Base-by-base conservation (phyloP, 495 filamentous ascomycete genomes). In the Penicillium silybi region DNA sequence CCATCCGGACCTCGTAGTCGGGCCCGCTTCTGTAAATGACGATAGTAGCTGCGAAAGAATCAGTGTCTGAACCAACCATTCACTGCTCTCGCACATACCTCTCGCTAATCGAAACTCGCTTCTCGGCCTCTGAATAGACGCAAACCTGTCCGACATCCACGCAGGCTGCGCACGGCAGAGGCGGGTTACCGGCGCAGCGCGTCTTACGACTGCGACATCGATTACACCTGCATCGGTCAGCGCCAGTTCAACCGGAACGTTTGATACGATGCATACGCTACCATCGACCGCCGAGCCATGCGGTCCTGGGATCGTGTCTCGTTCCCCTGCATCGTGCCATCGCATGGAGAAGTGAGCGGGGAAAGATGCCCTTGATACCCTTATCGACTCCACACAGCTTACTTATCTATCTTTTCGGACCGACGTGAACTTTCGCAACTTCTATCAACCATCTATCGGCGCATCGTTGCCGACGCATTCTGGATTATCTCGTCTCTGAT, bases 91-190 rank as follows among this genome's bases (percentile, higher is more conserved):
- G 1, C 3, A 13, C 29, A 13, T 29, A 68, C 69, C 69, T 70
- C 40, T 69, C 67, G 0, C 66, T 57, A 35, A 72, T 67, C 0
- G 69, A 65, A 25, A 70, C 53, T 11, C 69, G 58, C 48, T 70
- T 72, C 26, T 72, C 69, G 1, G 69, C 64, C 49, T 72, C 69
- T 0, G 67, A 65, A 29, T 70, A 72, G n/a, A 69, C 56, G 47
- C 69, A 72, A 8, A 29, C n/a, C 11, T 65, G 59, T 3, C 59
- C 62, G 1, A 44, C 61, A 44, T 70, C 67, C 27, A 63, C 62
- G 39, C 69, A 72, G 4, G 64, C 62, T 20, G 64, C 64, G 43
- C 69, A 72, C 2, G 69, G 66, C 6, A 54, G 55, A 2, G 69
- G 69, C 9, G 69, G 69, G 41, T 52, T 67, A 16, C 69, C 67